Percentiles rank a stretch among this genome's conserved stretches.
These are phyloP conservation scores for Cadophora luteo-olivacea DNA, from an alignment of 2,329 filamentous ascomycete species.

Conservation along the genomic window DNA sequence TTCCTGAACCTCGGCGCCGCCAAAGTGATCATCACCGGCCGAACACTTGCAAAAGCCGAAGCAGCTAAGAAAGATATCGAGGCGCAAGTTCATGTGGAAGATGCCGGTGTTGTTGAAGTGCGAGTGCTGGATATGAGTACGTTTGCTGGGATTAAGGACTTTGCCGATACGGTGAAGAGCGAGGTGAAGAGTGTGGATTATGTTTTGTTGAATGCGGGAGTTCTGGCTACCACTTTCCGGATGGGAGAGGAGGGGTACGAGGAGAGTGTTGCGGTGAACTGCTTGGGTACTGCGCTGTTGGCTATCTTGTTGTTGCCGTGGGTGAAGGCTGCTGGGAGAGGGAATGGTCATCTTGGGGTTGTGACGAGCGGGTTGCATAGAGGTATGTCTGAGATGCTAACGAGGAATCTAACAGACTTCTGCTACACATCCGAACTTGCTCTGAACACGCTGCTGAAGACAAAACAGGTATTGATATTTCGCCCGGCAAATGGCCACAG, in stretches of 20 bases:
- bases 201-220: constrained; percentile 44
- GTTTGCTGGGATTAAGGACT: constrained; percentile 34
- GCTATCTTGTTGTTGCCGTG: constrained; percentile 58
- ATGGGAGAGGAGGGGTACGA: constrained; percentile 53
- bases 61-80: constrained; percentile 48
- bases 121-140: constrained; percentile 40
- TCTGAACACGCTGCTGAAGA: not conserved
- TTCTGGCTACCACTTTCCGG: constrained; percentile 31
- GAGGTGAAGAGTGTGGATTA: constrained; percentile 40
- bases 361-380: constrained; percentile 37
- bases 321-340: constrained; percentile 47
- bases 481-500: constrained; percentile 31
- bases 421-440: not conserved
- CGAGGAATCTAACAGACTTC: not conserved
- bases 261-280: constrained; percentile 62
- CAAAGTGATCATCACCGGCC: constrained; percentile 50
- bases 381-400: not conserved
- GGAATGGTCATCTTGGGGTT: constrained; percentile 37
- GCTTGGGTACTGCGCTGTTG: constrained; percentile 61
- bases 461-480: constrained; percentile 22
- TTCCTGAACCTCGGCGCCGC: constrained; percentile 50
- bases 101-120: constrained; percentile 35
- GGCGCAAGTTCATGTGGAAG: constrained; percentile 30
- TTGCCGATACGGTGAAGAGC: constrained; percentile 35
- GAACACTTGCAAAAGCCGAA: constrained; percentile 47